These are phyloP conservation scores for Lecanoromycetidae sp. DNA, from an alignment of 2,329 filamentous ascomycete genomes.

Conservation along the genomic window DNA sequence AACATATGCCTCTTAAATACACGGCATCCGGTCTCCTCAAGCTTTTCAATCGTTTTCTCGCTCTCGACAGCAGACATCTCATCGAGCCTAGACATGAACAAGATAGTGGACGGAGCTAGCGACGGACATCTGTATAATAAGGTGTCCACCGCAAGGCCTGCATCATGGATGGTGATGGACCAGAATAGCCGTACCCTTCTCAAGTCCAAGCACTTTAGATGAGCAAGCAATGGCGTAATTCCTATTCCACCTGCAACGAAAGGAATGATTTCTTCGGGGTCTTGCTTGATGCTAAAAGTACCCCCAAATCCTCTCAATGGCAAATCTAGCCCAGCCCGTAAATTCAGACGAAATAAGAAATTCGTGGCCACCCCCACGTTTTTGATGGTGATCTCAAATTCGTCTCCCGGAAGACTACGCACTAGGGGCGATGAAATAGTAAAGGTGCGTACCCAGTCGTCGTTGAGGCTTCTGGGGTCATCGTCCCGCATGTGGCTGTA, in stretches of 20 bases:
- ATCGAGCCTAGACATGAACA: conserved; percentile 52
- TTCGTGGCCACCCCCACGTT: conserved; percentile 57
- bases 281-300: conserved; percentile 37
- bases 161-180: conserved; percentile 51
- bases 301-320: conserved; percentile 65
- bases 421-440: conserved; percentile 56
- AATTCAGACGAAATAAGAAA: conserved; percentile 49
- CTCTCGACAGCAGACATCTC: conserved; percentile 21
- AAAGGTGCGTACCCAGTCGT: conserved; percentile 74
- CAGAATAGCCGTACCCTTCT: conserved; percentile 50
- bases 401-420: conserved; percentile 27
- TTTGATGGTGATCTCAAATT: conserved; percentile 62
- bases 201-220: conserved; percentile 43
- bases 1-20: conserved; percentile 37
- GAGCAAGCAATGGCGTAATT: conserved; percentile 68
- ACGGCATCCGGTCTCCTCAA: conserved; percentile 30
- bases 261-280: conserved; percentile 30
- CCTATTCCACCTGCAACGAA: conserved; percentile 73
- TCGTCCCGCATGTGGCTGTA: conserved; percentile 76
- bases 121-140: conserved; percentile 41
- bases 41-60: conserved; percentile 27
- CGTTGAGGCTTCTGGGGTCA: conserved; percentile 68
- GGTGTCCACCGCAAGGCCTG: conserved; percentile 49
- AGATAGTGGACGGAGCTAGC: conserved; percentile 40
- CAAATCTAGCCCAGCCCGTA: conserved; percentile 45